Base-by-base conservation (phyloP, 31 red algal genomes). In the Asparagopsis taxiformis region DNA sequence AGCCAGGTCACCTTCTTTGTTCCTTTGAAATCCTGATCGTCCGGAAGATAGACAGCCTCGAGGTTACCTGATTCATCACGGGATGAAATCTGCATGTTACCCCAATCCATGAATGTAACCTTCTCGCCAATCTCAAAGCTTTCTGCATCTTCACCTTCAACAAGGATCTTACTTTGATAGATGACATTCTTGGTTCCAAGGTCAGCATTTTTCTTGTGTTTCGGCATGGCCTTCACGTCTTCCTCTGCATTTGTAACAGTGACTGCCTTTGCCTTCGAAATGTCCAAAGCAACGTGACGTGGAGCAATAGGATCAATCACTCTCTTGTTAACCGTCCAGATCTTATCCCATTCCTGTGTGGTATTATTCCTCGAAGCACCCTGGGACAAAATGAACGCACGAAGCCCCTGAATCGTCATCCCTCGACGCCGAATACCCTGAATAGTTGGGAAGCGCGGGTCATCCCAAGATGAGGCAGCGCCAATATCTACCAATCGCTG, bases 51-150 rank as follows among this genome's bases (percentile, higher is more conserved):
- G 2, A 55, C 80, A 5, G 62, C 84, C 48, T 65, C 26, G 16
- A 99, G 53, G 16, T 77, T 75, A 16, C 77, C 77, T 49, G 84
- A 55, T 1, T 74, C 95, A 37, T 92, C 68, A 0, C 51, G 68
- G 29, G 23, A 29, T 28, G 70, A 70, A 26, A 88, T 85, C 55
- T 79, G 48, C 77, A 92, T 88, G 58, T 99, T 99, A 25, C 97
- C 97, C 87, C 87, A 91, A 65, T 99, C 97, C 97, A 99, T 99
- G 62, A 99, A 92, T 9, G 97, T 99, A 1, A 96, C 97, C 28
- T 85, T 92, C 59, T 95, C 88, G 0, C 78, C 89, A 17, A 93
- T 76, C 2, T 68, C 79, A 58, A 99, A 70, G 44, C 63, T 72
- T 23, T 55, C 82, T 3, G 89, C 88, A 53, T 99, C 97, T 33